Evolutionary conservation across 306 rosid species (phyloP), one percentile per base, ranked within the genome.

Genomic region (Quercus engelmannii): DNA sequence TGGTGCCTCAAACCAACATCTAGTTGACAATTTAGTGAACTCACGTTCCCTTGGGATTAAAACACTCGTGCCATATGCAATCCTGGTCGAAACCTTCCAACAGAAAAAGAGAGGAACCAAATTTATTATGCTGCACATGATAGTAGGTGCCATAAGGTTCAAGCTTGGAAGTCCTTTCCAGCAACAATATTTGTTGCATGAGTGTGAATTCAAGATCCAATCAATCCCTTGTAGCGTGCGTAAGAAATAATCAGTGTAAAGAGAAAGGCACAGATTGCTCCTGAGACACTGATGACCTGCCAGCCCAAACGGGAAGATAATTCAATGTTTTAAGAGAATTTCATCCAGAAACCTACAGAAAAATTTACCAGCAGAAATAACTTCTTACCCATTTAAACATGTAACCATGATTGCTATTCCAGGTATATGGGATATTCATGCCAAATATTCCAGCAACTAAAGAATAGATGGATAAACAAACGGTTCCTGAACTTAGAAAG

Each of bases 361-460:
- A 71, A 61, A 49, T 54, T 52, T 4, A 31, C 49, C 18, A 8
- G 57, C 18, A 31, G 17, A 3, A 78, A 13, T 1, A 54, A 28
- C 61, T 38, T 57, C 85, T 10, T 89, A 93, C 98, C 97, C 98
- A 93, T 89, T 91, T 93, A 78, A 89, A 93, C 86, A 88, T 55
- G 91, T 83, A 91, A 5, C 75, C 89, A 12, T 87, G 79, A 62
- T 65, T 2, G 0, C 55, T 5, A 6, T 80, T 86, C 98, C 97
- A 93, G 13, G 87, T n/a, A 65, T 78, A 90, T 0, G 90, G 91
- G 41, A 93, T 81, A 56, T 88, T 90, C 97, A 93, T 81, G 62
- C 97, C 97, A 69, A 93, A 83, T 81, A 91, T 86, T 55, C 71
- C 95, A 59, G 78, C 64, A 85, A 90, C 89, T 86, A 93, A 69